A percentile compares a stretch with the other conserved stretches of the same genome.
These are phyloP conservation scores for Tylopilus sp. DNA, from an alignment of 768 basidiomycete genomes.

Conservation along the genomic window DNA sequence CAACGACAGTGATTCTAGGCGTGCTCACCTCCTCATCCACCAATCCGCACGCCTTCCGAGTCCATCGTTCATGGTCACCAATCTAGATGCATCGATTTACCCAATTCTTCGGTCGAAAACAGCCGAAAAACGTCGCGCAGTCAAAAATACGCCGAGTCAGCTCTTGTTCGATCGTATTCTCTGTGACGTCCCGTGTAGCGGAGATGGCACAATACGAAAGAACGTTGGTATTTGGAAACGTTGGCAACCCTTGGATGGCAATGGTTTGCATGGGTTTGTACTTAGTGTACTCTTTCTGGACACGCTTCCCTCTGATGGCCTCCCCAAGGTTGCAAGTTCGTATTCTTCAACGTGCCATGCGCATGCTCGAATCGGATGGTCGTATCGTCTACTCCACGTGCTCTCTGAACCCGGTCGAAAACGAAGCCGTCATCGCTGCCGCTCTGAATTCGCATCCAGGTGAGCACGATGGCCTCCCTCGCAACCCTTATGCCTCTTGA, in stretches of 20 bases:
- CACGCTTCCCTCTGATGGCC: slow-evolving; percentile 1
- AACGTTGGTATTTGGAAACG: slow-evolving; percentile 93
- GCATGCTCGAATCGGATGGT: slow-evolving; percentile 74
- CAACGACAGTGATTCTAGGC: slow-evolving; percentile 92
- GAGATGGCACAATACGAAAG: slow-evolving; percentile 94
- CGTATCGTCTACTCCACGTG: slow-evolving; percentile 98
- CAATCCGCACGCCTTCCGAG: slow-evolving; percentile 93
- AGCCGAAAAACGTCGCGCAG: slow-evolving; percentile 28
- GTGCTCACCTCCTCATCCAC: slow-evolving; percentile 95
- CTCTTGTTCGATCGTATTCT: slow-evolving; percentile 90
- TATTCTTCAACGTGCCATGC: slow-evolving; percentile 91
- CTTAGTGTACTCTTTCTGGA: not conserved
- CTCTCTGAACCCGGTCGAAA: slow-evolving; percentile 94
- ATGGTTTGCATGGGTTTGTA: slow-evolving; percentile 78
- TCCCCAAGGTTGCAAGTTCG: slow-evolving; percentile 77
- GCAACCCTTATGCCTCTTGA: not conserved
- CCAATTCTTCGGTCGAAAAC: slow-evolving; percentile 50
- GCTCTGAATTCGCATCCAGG: slow-evolving; percentile 73
- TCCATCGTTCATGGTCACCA: slow-evolving; percentile 91
- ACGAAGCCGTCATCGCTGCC: slow-evolving; percentile 91
- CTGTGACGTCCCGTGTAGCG: slow-evolving; percentile 97
- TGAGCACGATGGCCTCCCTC: slow-evolving; percentile 18
- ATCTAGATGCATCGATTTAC: slow-evolving; percentile 89
- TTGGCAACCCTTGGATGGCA: slow-evolving; percentile 87
- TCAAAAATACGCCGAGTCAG: slow-evolving; percentile 39